These are phyloP conservation scores for Strobilomyces confusus DNA, from an alignment of 768 basidiomycete species.

Conservation along the genomic window DNA sequence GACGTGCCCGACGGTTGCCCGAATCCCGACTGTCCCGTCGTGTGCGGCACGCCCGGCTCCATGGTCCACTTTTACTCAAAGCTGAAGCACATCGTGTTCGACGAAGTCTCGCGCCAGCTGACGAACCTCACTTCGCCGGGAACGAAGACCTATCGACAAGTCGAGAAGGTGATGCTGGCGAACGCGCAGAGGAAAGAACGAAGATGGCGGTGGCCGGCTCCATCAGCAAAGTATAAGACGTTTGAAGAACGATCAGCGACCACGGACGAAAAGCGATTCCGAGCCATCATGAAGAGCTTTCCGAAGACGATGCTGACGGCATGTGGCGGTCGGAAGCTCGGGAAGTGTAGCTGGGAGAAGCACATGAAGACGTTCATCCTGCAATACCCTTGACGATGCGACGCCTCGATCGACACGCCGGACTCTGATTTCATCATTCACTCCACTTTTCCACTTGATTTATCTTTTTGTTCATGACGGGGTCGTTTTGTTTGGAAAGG, in stretches of 20 bases:
- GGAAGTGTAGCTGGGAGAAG: constrained; percentile 57
- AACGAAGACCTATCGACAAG: constrained; percentile 39
- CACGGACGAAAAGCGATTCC: constrained; percentile 23
- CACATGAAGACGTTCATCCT: constrained; percentile 61
- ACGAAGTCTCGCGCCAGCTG: constrained; percentile 37
- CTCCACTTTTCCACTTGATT: constrained; percentile 1
- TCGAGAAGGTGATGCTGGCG: constrained; percentile 40
- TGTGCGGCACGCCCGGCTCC: constrained; percentile 82
- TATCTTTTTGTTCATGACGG: constrained; percentile 5
- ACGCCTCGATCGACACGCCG: background rate
- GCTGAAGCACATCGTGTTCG: constrained; percentile 48
- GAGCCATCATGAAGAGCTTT: constrained; percentile 33
- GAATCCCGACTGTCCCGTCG: constrained; percentile 72
- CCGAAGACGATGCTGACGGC: constrained; percentile 29
- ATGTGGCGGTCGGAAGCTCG: constrained; percentile 47
- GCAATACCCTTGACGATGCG: constrained; percentile 48
- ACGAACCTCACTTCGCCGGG: constrained; percentile 33
- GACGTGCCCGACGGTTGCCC: constrained; percentile 68
- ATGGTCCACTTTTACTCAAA: constrained; percentile 61
- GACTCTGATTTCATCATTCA: constrained; percentile 1
- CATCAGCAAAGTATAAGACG: constrained; percentile 3
- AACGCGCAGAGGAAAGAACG: constrained; percentile 25
- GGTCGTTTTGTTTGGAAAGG: constrained; percentile 21
- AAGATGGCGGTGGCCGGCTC: constrained; percentile 11
- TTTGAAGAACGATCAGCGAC: constrained; percentile 20